phyloP scores from a whole-genome alignment of 1,284 basidiomycete genomes.

The Inonotus hispidus region DNA sequence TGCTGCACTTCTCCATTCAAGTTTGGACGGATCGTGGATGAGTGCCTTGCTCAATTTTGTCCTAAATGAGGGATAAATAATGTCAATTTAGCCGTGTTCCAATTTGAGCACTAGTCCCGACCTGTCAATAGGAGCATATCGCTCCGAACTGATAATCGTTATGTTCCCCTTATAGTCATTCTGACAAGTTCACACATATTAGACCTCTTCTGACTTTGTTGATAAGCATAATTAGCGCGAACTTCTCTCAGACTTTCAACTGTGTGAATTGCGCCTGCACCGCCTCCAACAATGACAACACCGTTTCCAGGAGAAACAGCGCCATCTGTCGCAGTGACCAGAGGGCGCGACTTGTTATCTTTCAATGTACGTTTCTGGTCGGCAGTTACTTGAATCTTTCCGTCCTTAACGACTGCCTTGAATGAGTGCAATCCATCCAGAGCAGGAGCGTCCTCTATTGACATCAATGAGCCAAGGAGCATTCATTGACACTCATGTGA shows the following conservation, averaged over 20 bases:
- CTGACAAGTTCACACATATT: slow-evolving; percentile 33
- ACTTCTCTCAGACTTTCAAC: slow-evolving; percentile 85
- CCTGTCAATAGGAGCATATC: slow-evolving; percentile 84
- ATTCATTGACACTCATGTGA: background rate
- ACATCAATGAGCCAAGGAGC: background rate
- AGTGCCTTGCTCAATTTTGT: slow-evolving; percentile 90
- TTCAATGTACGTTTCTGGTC: slow-evolving; percentile 63
- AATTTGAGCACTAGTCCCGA: slow-evolving; percentile 25
- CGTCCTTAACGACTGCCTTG: slow-evolving; percentile 62
- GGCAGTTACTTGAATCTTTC: slow-evolving; percentile 80
- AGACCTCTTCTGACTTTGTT: background rate
- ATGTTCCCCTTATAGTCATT: slow-evolving; percentile 76
- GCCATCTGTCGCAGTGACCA: slow-evolving; percentile 42
- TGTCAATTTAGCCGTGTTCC: background rate
- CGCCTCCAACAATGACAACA: slow-evolving; percentile 86
- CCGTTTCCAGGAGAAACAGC: slow-evolving; percentile 40
- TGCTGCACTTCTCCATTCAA: slow-evolving; percentile 68
- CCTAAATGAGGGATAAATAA: slow-evolving; percentile 32
- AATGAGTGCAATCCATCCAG: slow-evolving; percentile 83
- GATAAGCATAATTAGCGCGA: slow-evolving; percentile 12
- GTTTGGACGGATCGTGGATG: slow-evolving; percentile 70
- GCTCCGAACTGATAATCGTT: slow-evolving; percentile 77
- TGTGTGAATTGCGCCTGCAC: slow-evolving; percentile 74
- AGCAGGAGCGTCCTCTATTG: slow-evolving; percentile 81
- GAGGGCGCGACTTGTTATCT: slow-evolving; percentile 58